Base-by-base conservation (phyloP, 768 basidiomycete species). In the Austroboletus festivus region DNA sequence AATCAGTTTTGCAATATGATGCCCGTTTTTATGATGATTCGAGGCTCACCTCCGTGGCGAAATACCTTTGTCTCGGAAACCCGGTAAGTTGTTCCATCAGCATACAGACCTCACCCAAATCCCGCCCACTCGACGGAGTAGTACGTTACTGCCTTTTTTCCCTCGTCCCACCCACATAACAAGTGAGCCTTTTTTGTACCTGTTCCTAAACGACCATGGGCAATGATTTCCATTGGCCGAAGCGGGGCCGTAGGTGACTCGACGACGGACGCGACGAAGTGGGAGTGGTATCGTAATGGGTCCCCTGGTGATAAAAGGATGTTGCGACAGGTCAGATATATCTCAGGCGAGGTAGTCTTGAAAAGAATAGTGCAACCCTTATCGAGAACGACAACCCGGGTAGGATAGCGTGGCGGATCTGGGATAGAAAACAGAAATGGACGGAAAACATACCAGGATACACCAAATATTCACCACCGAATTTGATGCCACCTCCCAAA, bases 101-200 rank as follows among this genome's bases (percentile, higher is more conserved):
- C 30, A 31, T 26, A 23, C n/a, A 22, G 12, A 30, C 16, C n/a
- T 65, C 42, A 67, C 11, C 92, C 92, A 58, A 93, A 94, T 11
- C 89, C 88, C 28, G 90, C 88, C 92, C 92, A 94, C 69, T 93
- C 90, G 50, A 94, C 78, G 41, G 86, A 87, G 47, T 86, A 75
- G 69, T 89, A 91, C 0, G 83, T 79, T 2, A 82, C 89, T 52
- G 75, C 68, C 35, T 78, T 73, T 58, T 73, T 80, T 42, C 74
- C 75, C 30, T 89, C 85, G 58, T 95, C 83, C 86, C 89, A 96
- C 26, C 85, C 82, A 58, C 93, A 96, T 3, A 98, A 70, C 24
- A 98, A 70, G 65, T 97, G 94, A 0, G 92, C 82, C 69, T 99
- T 99, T 68, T 97, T 98, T 9, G 96, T 97, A 11, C 89, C 96